phyloP scores from a whole-genome alignment of 2,329 filamentous ascomycete species.

The Penicillium vulpinum region DNA sequence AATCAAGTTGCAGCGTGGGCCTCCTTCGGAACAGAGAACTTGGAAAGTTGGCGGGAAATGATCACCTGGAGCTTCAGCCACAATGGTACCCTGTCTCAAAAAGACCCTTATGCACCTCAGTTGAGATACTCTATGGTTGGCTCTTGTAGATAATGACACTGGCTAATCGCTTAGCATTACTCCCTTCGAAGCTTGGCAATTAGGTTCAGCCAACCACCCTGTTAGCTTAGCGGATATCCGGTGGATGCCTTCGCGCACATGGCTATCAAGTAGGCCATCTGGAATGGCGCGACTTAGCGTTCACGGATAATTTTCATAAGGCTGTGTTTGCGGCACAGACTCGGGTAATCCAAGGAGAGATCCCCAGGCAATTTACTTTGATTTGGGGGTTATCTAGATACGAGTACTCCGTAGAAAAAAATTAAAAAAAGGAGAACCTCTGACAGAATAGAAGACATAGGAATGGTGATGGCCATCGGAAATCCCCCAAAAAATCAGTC shows the following conservation, averaged over 20 bases:
- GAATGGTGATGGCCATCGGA: no score
- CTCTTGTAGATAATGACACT: neutral
- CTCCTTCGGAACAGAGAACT: neutral
- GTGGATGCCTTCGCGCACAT: neutral
- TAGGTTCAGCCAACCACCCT: neutral
- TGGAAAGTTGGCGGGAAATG: neutral
- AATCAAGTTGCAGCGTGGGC: neutral
- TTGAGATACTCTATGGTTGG: neutral
- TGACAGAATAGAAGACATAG: no score
- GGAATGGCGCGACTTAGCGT: neutral
- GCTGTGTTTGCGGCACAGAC: neutral
- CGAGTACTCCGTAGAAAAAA: neutral
- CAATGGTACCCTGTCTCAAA: neutral
- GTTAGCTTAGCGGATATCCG: neutral
- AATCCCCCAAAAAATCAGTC: no score
- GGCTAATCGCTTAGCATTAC: constrained; percentile 9
- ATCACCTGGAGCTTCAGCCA: neutral
- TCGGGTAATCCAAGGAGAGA: neutral
- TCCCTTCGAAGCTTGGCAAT: constrained; percentile 8
- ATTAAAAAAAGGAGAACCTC: no score
- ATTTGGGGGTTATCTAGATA: neutral
- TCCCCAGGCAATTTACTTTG: no score
- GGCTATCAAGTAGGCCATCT: neutral
- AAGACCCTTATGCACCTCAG: neutral
- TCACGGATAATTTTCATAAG: no score